phyloP scores from a whole-genome alignment of 2,329 filamentous ascomycete species.

The Lasiodiplodia hormozganensis region DNA sequence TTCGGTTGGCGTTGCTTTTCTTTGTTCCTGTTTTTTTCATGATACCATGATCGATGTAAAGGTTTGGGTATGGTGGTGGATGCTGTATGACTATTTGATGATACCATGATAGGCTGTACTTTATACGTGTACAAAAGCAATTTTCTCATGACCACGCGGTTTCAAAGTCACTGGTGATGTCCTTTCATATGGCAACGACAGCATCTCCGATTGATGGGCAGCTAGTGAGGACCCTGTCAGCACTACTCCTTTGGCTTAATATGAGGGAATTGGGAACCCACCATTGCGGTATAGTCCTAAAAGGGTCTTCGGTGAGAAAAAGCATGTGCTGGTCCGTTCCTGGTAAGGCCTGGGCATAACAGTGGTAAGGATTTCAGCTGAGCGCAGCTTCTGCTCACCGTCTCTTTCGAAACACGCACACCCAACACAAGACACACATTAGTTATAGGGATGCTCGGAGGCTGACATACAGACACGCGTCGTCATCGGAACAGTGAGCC shows the following conservation, averaged over 20 bases:
- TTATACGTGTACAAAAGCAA: background rate
- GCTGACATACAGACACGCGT: background rate
- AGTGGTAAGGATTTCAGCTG: too few relatives aligned
- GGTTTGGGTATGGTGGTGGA: slow-evolving; percentile 8
- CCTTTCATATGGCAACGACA: too few relatives aligned
- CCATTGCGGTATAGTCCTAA: too few relatives aligned
- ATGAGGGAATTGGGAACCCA: too few relatives aligned
- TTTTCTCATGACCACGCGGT: too few relatives aligned
- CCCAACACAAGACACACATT: background rate
- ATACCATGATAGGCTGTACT: slow-evolving; percentile 9
- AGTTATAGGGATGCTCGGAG: background rate
- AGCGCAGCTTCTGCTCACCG: background rate
- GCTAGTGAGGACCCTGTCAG: too few relatives aligned
- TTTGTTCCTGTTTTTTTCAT: background rate
- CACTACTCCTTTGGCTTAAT: too few relatives aligned
- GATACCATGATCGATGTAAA: slow-evolving; percentile 2
- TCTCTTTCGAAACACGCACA: background rate
- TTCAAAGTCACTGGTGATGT: background rate
- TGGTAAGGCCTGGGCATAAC: too few relatives aligned
- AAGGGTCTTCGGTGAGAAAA: background rate
- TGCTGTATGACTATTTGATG: slow-evolving; percentile 5
- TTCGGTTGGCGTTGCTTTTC: background rate
- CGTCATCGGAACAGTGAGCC: background rate
- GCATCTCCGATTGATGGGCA: too few relatives aligned
- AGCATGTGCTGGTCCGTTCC: background rate